Evolutionary conservation across 208 protist genomes (phyloP), one percentile per base, ranked within the genome.

Genomic region (Leishmania aethiopica): DNA sequence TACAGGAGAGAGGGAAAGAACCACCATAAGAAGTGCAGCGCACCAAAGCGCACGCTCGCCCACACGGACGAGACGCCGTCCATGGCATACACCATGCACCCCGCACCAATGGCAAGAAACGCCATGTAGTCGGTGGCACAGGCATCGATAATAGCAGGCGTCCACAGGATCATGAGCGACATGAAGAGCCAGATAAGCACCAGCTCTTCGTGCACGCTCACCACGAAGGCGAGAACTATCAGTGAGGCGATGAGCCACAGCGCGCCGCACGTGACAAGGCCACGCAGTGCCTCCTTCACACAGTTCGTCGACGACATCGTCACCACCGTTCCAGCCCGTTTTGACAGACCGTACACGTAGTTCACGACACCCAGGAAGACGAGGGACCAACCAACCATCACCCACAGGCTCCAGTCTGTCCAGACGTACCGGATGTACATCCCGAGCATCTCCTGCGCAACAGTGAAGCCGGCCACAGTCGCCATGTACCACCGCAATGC

Each of bases 181-280:
- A 94, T 90, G 76, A 94, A 85, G 47, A 97, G 82, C 94, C 95
- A 98, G 77, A 98, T 87, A 60, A 88, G 71, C 40, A 98, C 77
- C 25, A 98, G 89, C 84, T 98, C 93, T 78, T 97, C 90, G 84
- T 98, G 93, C 78, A 98, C 92, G 83, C 95, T 96, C 22, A 98
- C 95, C 13, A 94, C 89, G 40, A 93, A 80, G 11, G 89, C 89
- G 69, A 98, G 78, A 7, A 93, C 89, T 22, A 91, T 49, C 37
- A 96, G 71, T 28, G 80, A 89, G 55, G 85, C 84, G 64, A 96
- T 87, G 69, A 90, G 82, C 83, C 89, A 91, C 73, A 95, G 49
- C 47, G 86, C 86, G 3, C 77, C 76, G 84, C 90, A 94, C 42
- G 88, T 92, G 28, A 89, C 42, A 79, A 94, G 86, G 19, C 88